phyloP scores from a whole-genome alignment of 176 grass and related monocot species.

The Olyra latifolia region DNA sequence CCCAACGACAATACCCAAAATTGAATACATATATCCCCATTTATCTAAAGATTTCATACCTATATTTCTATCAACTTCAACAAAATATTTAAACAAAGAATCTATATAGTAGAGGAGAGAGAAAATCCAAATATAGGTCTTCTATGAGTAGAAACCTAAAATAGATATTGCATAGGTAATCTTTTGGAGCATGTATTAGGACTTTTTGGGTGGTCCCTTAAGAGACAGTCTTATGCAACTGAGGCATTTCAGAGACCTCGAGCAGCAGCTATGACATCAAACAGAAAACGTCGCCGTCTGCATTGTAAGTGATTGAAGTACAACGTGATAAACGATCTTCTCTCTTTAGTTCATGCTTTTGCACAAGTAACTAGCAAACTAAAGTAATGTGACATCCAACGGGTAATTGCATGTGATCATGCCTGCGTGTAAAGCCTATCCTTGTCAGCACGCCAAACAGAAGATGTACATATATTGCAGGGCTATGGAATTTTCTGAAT shows the following conservation, averaged over 20 bases:
- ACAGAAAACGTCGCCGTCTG: conserved; percentile 34
- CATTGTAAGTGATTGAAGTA: not conserved
- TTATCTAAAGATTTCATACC: no score
- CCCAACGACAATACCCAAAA: no score
- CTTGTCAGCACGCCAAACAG: conserved; percentile 24
- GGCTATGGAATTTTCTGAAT: not conserved
- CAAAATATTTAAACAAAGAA: no score
- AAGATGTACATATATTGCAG: not conserved
- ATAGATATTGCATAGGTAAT: no score
- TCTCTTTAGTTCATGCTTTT: not conserved
- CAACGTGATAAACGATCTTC: not conserved
- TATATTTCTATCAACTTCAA: no score
- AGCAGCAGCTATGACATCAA: conserved; percentile 14
- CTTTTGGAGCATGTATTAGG: no score
- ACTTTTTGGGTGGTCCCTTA: no score
- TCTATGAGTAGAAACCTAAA: no score
- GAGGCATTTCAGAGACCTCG: conserved; percentile 17
- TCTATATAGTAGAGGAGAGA: no score
- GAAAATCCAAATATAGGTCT: no score
- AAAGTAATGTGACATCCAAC: not conserved
- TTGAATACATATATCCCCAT: no score
- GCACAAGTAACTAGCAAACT: not conserved
- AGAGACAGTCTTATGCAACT: conserved; percentile 10
- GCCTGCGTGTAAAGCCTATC: not conserved
- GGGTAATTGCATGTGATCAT: not conserved